Evolutionary conservation across 78 protist species (phyloP).

Genomic region (Tieghemostelium lacteum): DNA sequence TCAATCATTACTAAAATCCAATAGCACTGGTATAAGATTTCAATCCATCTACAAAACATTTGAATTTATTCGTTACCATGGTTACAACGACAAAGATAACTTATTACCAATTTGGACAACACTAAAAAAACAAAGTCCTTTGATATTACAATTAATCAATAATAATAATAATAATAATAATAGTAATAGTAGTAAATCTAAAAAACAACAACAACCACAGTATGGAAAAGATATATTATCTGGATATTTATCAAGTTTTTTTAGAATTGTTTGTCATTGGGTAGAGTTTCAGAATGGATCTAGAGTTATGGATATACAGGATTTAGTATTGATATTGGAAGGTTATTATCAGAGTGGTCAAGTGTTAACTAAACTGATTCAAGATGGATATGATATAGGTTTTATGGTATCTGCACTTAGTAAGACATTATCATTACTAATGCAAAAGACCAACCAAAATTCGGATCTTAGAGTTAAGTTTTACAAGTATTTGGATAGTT

Average conservation of each 20-base stretch:
- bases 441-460: background rate
- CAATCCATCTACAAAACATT: background rate
- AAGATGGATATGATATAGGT: background rate
- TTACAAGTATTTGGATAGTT: conserved; percentile 5
- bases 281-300: background rate
- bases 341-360: background rate
- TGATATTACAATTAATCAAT: background rate
- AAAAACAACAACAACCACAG: background rate
- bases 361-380: background rate
- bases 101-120: conserved; percentile 42
- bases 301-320: conserved; percentile 4
- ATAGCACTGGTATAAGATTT: background rate
- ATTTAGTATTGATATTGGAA: conserved; percentile 10
- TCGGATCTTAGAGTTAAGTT: background rate
- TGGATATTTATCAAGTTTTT: background rate
- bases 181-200: background rate
- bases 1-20: background rate
- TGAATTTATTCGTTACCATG: conserved; percentile 21
- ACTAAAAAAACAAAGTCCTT: background rate
- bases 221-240: too few species aligned
- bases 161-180: background rate
- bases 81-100: conserved; percentile 25
- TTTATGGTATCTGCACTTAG: background rate
- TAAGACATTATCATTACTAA: background rate
- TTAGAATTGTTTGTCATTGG: conserved; percentile 18